Evolutionary conservation across 2,329 filamentous ascomycete genomes (phyloP), one percentile per base, ranked within the genome.

Genomic region (Spiromastix sp.): DNA sequence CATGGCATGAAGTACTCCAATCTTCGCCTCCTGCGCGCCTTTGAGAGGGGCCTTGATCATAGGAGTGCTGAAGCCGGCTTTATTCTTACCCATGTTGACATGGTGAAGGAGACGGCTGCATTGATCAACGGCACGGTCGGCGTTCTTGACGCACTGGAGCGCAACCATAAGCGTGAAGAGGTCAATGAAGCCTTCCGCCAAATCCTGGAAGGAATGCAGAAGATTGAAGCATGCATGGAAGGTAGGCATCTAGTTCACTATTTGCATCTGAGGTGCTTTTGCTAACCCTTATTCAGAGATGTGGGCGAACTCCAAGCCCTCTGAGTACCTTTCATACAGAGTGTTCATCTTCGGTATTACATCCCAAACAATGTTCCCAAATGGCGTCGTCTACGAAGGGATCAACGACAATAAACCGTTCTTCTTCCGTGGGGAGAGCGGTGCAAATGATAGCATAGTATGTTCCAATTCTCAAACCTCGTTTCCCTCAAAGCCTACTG

Each of bases 271-370:
- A 16, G 15, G 13, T 31, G 8, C 13, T 10, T 12, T 16, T n/a
- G 11, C 20, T 32, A 26, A 26, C 39, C 30, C 24, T 35, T 20
- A 42, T 34, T 20, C 13, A 77, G 73, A 68, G 29, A 96, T 96
- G 89, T 95, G 87, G 89, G 72, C 71, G 41, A 84, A 86, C 58
- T 91, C 83, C 37, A 82, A 83, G 48, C 87, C 87, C 2, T 71
- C 72, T 12, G 76, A 85, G 46, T 95, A 95, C 64, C 85, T 82
- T 40, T 81, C 75, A 47, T 95, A 94, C 74, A 81, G 87, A 26
- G 93, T 89, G 8, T 95, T 95, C 67, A 95, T 95, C 64, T 94
- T 94, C 54, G 89, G 89, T 48, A 94, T 95, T 60, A 93, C 85
- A 1, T 81, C 76, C 31, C 87, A 95, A 61, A 80, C 77, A 50